Percentiles rank a stretch among this genome's conserved stretches.
Evolutionary conservation across 257 asterid genomes (phyloP).

Genomic region (Buddleja alternifolia): DNA sequence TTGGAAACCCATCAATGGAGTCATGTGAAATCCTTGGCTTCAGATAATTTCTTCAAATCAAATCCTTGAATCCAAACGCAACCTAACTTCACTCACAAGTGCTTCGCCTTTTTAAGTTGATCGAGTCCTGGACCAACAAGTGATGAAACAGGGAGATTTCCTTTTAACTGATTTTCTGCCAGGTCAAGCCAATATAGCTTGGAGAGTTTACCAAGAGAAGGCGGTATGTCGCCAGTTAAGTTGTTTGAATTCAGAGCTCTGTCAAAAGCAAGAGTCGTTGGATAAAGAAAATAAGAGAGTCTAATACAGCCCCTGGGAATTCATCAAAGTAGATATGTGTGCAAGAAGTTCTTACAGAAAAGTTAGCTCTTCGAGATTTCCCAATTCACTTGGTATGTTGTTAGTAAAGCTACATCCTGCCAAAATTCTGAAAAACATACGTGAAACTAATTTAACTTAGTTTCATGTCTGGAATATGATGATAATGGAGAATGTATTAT

Average conservation of each 20-base stretch:
- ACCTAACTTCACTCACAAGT: conserved; percentile 64
- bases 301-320: background rate
- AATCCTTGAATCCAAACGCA: no score
- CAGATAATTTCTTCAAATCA: no score
- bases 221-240: conserved; percentile 86
- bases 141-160: conserved; percentile 79
- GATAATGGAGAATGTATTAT: background rate
- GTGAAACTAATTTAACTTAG: conserved; percentile 1
- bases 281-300: background rate
- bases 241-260: conserved; percentile 94
- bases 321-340: background rate
- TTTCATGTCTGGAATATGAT: background rate
- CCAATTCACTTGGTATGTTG: conserved; percentile 77
- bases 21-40: no score
- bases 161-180: conserved; percentile 84
- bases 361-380: conserved; percentile 76
- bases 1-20: no score
- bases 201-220: conserved; percentile 80
- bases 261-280: conserved; percentile 27
- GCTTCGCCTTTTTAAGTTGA: conserved; percentile 85
- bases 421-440: conserved; percentile 62
- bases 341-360: conserved; percentile 65
- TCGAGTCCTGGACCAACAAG: conserved; percentile 71
- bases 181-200: conserved; percentile 92
- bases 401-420: conserved; percentile 93